phyloP scores from a whole-genome alignment of 2,329 filamentous ascomycete genomes.

The Diplodia mutila region DNA sequence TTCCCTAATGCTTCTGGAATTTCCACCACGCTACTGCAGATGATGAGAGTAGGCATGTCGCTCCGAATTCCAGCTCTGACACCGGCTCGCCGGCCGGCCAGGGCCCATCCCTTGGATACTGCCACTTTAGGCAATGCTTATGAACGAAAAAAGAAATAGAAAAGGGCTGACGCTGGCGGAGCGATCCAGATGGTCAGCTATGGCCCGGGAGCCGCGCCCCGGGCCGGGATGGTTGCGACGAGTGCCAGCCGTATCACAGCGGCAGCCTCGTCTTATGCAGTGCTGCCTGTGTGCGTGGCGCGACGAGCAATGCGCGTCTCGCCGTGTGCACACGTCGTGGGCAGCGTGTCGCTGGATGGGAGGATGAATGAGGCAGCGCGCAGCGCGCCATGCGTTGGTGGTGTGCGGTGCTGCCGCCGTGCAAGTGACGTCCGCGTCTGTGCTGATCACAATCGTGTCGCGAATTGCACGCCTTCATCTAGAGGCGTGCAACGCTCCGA shows the following conservation, averaged over 20 bases:
- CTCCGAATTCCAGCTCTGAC: conserved; percentile 5
- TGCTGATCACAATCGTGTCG: conserved; percentile 21
- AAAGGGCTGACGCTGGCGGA: conserved; percentile 4
- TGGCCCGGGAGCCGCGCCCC: neutral
- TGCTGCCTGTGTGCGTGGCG: conserved; percentile 28
- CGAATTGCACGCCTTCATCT: conserved; percentile 14
- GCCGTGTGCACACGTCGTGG: neutral
- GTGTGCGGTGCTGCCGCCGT: conserved; percentile 8
- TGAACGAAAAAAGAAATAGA: conserved; percentile 14
- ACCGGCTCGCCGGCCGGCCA: conserved; percentile 3
- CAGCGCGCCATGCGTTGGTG: conserved; percentile 9
- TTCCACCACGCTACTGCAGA: conserved; percentile 1
- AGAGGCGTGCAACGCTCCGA: conserved; percentile 10
- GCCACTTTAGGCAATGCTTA: neutral
- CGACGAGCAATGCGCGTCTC: conserved; percentile 21
- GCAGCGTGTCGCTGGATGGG: neutral
- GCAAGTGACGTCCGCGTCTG: conserved; percentile 15
- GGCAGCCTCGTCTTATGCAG: conserved; percentile 27
- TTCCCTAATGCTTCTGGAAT: conserved; percentile 24
- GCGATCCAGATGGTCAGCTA: conserved; percentile 22
- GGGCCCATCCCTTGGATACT: conserved; percentile 3
- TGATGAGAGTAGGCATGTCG: conserved; percentile 1
- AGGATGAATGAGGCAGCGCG: neutral
- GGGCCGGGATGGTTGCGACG: conserved; percentile 25
- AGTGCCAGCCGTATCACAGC: conserved; percentile 27